Base-by-base conservation (phyloP, 2,329 filamentous ascomycete species). In the Fusarium oligoseptatum region DNA sequence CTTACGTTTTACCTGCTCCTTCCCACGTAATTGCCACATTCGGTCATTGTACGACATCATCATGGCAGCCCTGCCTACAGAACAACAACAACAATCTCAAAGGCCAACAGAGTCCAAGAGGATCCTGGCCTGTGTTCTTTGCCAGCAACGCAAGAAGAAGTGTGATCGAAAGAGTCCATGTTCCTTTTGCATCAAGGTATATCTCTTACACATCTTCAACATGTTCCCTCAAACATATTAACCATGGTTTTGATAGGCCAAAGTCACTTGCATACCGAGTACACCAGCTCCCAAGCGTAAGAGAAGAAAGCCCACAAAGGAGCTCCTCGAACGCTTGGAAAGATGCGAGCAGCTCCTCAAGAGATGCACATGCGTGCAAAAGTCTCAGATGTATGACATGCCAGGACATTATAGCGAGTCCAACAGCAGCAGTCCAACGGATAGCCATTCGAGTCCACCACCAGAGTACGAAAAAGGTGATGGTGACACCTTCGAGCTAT, bases 111-210 rank as follows among this genome's bases (percentile, higher is more conserved):
- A 52, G 45, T 58, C 70, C 24, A 66, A 63, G 9, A 56, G 73
- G 4, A n/a, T 76, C 32, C 36, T 75, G 20, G 73, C 73, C 1
- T 75, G 73, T 6, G 73, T 75, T 2, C 70, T 75, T 6, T 75
- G 73, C 12, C 73, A 75, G 43, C 70, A 73, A 24, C 70, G 73
- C 52, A 75, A 75, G 41, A 75, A 75, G 73, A 75, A 75, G 43
- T 75, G 73, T 52, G 73, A 75, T 29, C 61, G 70, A 10, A 73
- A 76, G 22, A 66, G 64, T 3, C 73, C 73, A 27, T 75, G 73
- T 52, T 75, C 73, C 9, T 75, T 76, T 22, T 75, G 73, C 41
- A 27, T 64, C 56, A 75, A 75, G 48, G 73, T 71, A 56, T 17
- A 34, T 56, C 29, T 52, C 7, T 56, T 12, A 48, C 6, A 27